Evolutionary conservation across 2,329 filamentous ascomycete species (phyloP), one percentile per base, ranked within the genome.

Genomic region (Claviceps spartinae): DNA sequence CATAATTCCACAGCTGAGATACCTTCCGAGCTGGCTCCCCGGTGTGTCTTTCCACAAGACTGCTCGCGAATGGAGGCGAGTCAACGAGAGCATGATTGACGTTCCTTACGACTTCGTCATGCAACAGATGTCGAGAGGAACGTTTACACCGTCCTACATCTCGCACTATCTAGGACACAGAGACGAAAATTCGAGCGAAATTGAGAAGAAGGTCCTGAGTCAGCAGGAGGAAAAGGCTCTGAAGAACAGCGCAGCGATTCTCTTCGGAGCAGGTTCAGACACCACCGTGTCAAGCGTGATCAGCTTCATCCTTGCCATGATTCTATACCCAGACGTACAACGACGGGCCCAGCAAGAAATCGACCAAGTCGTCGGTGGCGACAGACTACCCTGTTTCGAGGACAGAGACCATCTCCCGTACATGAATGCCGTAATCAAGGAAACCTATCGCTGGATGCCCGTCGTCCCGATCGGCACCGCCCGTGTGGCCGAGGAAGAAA

Each of bases 381-480:
- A 67, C 14, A 63, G 74, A 2, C 51, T 74, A 2, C 75, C 75
- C 0, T 62, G 57, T 3, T 66, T 71, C 56, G 58, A 67, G 0
- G 74, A 78, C 55, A 63, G 67, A 48, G 56, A 61, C 2, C 59
- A 66, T 4, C 62, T 78, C 2, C 74, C 72, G 0, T 78, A 78
- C 24, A 46, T 67, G 2, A 54, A 61, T 7, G 58, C 58, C 3
- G 43, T 67, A 3, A 54, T 64, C 1, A 67, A 64, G 18, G 67
- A 69, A 49, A 47, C 56, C 0, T 48, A 61, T 5, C 55, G 67
- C 1, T 69, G 65, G 64, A 58, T 57, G 18, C 64, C 65, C 0
- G 40, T 64, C 2, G 56, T 62, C 0, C 67, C 67, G 0, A 60
- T 71, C 48, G 60, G 64, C 0, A 61, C 77, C 2, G 61, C 67